Evolutionary conservation across 2,329 filamentous ascomycete species (phyloP).

Genomic region (Penicillium sp.): DNA sequence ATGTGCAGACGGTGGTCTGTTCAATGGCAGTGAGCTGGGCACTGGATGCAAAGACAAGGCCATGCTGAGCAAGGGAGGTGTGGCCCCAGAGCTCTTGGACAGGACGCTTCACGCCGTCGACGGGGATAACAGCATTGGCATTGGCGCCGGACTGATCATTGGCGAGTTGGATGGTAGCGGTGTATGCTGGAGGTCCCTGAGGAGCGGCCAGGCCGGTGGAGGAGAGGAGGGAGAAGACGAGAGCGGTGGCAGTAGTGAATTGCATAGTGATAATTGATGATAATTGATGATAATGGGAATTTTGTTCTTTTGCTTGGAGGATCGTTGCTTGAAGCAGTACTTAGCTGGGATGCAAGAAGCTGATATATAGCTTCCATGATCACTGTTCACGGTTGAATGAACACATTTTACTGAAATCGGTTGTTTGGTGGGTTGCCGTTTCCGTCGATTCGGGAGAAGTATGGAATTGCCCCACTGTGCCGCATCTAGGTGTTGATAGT

Average conservation of each 20-base stretch:
- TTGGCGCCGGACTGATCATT: conserved; percentile 28
- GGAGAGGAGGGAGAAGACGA: conserved; percentile 19
- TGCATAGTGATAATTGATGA: conserved; percentile 15
- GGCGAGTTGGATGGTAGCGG: conserved; percentile 24
- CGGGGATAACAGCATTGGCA: conserved; percentile 18
- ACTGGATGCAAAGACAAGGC: conserved; percentile 24
- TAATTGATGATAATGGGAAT: no score
- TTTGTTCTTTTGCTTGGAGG: background rate
- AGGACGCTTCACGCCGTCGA: conserved; percentile 20
- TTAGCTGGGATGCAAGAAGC: background rate
- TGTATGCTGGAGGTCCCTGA: background rate
- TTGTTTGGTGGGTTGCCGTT: background rate
- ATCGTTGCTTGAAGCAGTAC: background rate
- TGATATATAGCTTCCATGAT: background rate
- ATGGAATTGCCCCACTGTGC: background rate
- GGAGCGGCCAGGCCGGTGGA: conserved; percentile 17
- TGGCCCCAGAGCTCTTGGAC: conserved; percentile 23
- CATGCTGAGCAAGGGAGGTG: conserved; percentile 20
- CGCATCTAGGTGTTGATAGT: background rate
- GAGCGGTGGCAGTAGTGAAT: conserved; percentile 14
- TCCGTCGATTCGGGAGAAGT: background rate
- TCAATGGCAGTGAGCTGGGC: conserved; percentile 24
- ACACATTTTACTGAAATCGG: background rate
- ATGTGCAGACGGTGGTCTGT: conserved; percentile 20
- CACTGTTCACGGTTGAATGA: background rate